Base-by-base conservation (phyloP, 1,139 yeast species). In the Wickerhamomyces sp. region DNA sequence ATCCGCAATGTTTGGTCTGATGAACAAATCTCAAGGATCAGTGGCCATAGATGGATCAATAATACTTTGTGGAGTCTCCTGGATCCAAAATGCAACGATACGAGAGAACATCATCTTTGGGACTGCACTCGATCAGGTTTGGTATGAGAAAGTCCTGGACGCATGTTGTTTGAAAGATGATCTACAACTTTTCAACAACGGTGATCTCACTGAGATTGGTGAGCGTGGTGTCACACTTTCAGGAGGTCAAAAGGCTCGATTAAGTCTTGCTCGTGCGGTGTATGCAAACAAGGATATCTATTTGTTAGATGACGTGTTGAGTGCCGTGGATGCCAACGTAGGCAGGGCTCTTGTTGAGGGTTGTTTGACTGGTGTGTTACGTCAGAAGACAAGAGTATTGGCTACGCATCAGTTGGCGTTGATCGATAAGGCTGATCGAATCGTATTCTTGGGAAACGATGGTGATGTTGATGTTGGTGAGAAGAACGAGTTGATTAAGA, bases 291-390 rank as follows among this genome's bases (percentile, higher is more conserved):
- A 67, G 14, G 87, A 82, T 43, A 76, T 84, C 23, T 64, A 83
- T 23, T 59, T 87, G 37, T 62, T 87, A 40, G 96, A 87, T 54
- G 96, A 87, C 58, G 89, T 86, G 5, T 65, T 87, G 40, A 77
- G 87, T 59, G 96, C 96, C 2, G 95, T 87, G 8, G 96, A 87
- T 64, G 85, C 95, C 8, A 79, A 83, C 51, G 95, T 87, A 16
- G 95, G 95, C 27, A 78, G 75, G 44, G 83, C 78, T 49, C 83
- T 87, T 33, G 74, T 84, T 70, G 78, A 78, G 35, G 61, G 73
- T 15, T 84, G 94, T 55, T 58, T 86, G 31, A 42, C 71, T 41
- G 91, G 84, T 0, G 44, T 75, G 32, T 54, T 86, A 45, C 56
- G 59, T 28, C 60, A 62, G 11, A 77, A 72, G 49, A 87, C 95